Conservation (phyloP, 2,329 filamentous ascomycete genomes). For the Coniochaeta pulveracea region DNA sequence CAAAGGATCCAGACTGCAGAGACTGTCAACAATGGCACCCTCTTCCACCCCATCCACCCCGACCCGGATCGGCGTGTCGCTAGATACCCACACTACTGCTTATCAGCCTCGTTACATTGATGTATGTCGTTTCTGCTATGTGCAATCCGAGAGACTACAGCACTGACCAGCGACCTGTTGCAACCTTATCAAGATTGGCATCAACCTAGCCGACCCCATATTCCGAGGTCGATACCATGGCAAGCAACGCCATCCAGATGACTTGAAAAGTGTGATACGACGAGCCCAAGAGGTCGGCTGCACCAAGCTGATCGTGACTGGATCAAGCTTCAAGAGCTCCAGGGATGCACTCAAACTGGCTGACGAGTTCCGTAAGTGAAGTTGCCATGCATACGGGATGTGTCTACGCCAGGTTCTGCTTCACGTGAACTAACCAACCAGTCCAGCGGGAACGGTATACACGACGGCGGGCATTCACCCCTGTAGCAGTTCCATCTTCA, state of each 20-base stretch:
- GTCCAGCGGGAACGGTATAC: slow-evolving; percentile 66
- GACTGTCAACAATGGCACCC: slow-evolving; percentile 2
- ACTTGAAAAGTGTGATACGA: slow-evolving; percentile 65
- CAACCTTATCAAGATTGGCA: slow-evolving; percentile 56
- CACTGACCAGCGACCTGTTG: neutral
- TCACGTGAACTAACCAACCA: slow-evolving; percentile 1
- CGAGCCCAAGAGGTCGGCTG: slow-evolving; percentile 72
- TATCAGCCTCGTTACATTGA: slow-evolving; percentile 49
- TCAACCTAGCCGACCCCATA: slow-evolving; percentile 90
- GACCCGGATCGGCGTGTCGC: neutral
- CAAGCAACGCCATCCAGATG: slow-evolving; percentile 61
- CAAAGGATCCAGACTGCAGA: no score
- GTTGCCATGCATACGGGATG: no score
- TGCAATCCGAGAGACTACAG: no score
- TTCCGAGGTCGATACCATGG: slow-evolving; percentile 79
- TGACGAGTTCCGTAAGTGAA: slow-evolving; percentile 55
- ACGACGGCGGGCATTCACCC: slow-evolving; percentile 91
- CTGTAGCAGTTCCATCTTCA: slow-evolving; percentile 74
- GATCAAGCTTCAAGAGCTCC: slow-evolving; percentile 74
- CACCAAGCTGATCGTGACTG: slow-evolving; percentile 83
- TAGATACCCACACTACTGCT: slow-evolving; percentile 8
- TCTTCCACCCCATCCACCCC: neutral
- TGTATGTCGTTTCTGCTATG: slow-evolving; percentile 37
- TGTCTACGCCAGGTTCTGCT: neutral
- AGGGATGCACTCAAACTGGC: slow-evolving; percentile 64